phyloP scores from a whole-genome alignment of 2,329 filamentous ascomycete genomes.

The Dryadomyces sulphureus region DNA sequence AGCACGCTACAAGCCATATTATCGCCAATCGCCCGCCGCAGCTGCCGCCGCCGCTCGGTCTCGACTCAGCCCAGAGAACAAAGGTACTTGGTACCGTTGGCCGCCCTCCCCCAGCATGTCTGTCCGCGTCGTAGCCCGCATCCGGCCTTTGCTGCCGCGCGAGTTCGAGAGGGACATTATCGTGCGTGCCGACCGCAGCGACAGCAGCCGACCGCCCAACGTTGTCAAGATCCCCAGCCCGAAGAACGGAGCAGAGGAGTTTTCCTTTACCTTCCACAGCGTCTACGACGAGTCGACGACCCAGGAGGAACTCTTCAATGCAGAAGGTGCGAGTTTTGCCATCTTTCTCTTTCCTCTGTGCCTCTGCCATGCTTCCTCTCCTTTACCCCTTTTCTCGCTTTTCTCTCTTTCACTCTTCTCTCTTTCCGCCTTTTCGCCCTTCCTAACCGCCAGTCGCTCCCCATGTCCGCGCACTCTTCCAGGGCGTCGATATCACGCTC shows the following conservation, averaged over 20 bases:
- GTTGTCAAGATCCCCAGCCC: slow-evolving; percentile 84
- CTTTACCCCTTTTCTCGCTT: not conserved
- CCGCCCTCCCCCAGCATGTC: slow-evolving; percentile 27
- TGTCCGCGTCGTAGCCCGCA: slow-evolving; percentile 78
- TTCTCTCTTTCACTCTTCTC: not conserved
- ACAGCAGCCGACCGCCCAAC: slow-evolving; percentile 45
- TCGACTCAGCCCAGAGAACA: too few species aligned
- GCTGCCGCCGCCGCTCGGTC: too few species aligned
- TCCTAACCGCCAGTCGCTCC: slow-evolving; percentile 60
- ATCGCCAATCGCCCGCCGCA: too few species aligned
- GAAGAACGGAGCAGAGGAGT: slow-evolving; percentile 82
- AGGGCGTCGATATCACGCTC: slow-evolving; percentile 73
- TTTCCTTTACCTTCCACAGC: slow-evolving; percentile 86
- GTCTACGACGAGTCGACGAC: slow-evolving; percentile 72
- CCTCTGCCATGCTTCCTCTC: not conserved
- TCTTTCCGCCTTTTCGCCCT: not conserved
- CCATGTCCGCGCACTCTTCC: slow-evolving; percentile 82
- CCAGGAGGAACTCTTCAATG: slow-evolving; percentile 78
- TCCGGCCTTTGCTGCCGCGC: slow-evolving; percentile 73
- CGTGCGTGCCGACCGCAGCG: slow-evolving; percentile 50
- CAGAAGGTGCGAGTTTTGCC: slow-evolving; percentile 43
- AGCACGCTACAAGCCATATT: too few species aligned
- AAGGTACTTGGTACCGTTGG: not conserved
- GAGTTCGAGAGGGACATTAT: slow-evolving; percentile 84
- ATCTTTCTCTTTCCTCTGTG: not conserved